A percentile compares a stretch with the other conserved stretches of the same genome.
phyloP scores from a whole-genome alignment of 2,329 filamentous ascomycete species.

The Diplocarpon mali region DNA sequence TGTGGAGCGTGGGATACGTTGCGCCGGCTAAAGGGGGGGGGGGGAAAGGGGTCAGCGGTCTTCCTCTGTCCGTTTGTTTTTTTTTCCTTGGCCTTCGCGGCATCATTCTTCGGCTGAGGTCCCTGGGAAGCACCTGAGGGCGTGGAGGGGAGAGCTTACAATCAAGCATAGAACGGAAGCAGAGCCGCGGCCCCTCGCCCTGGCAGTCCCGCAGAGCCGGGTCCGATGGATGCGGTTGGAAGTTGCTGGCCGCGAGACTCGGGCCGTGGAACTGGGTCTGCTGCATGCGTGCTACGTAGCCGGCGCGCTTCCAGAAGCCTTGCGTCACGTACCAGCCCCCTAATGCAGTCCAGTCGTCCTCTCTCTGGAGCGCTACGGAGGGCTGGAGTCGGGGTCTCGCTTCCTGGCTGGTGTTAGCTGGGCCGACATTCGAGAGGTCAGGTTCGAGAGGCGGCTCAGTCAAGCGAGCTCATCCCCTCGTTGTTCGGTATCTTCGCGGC shows the following conservation, averaged over 20 bases:
- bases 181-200: slow-evolving; percentile 21
- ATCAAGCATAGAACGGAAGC: slow-evolving; percentile 32
- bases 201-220: slow-evolving; percentile 6
- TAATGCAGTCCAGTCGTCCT: slow-evolving; percentile 1
- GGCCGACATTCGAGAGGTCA: too few species aligned
- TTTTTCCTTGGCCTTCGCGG: too few species aligned
- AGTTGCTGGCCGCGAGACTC: not conserved
- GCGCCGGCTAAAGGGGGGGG: slow-evolving; percentile 32
- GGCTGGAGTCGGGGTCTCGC: not conserved
- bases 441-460: not conserved
- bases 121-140: too few species aligned
- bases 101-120: too few species aligned
- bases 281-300: slow-evolving; percentile 11
- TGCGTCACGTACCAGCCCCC: slow-evolving; percentile 11
- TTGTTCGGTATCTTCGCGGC: too few species aligned
- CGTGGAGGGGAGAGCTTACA: slow-evolving; percentile 5
- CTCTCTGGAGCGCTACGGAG: not conserved
- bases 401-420: too few species aligned
- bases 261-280: not conserved
- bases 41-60: too few species aligned
- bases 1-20: slow-evolving; percentile 31
- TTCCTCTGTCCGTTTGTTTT: too few species aligned
- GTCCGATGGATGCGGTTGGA: not conserved
- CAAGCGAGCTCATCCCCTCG: not conserved
- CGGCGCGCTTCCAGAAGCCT: slow-evolving; percentile 16